These are phyloP conservation scores for Candida pseudoviswanathii DNA, from an alignment of 1,139 yeast genomes.

Conservation along the genomic window DNA sequence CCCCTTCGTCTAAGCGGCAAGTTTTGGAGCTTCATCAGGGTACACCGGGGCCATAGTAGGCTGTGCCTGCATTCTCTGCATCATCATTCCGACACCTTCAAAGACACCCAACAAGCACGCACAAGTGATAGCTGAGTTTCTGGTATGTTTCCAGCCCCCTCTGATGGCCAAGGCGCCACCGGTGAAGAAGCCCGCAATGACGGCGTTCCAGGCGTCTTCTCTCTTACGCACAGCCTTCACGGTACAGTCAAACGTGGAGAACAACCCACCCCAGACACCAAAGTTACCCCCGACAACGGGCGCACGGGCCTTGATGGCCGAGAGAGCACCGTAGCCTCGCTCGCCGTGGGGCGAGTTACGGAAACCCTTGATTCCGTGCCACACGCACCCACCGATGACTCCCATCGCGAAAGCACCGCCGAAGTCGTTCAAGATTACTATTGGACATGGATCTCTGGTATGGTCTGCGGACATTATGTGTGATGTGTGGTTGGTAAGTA, in stretches of 20 bases:
- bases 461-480: constrained; percentile 84
- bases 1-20: constrained; percentile 40
- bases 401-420: constrained; percentile 99
- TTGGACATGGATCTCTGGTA: constrained; percentile 98
- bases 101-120: constrained; percentile 95
- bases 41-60: constrained; percentile 80
- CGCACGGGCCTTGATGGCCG: constrained; percentile 93
- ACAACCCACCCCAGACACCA: constrained; percentile 99
- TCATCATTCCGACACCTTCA: constrained; percentile 98
- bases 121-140: constrained; percentile 97
- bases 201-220: constrained; percentile 98
- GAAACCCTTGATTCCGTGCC: constrained; percentile 99
- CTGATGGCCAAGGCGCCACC: constrained; percentile 98
- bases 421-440: constrained; percentile 91
- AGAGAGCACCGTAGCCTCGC: constrained; percentile 83
- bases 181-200: constrained; percentile 96
- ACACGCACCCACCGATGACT: constrained; percentile 93
- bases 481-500: neutral
- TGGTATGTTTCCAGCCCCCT: constrained; percentile 97
- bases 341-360: constrained; percentile 97
- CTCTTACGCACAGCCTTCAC: constrained; percentile 95
- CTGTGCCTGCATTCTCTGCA: constrained; percentile 89
- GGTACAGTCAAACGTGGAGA: constrained; percentile 92
- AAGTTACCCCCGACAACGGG: constrained; percentile 99
- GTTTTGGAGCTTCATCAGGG: constrained; percentile 59